phyloP scores from a whole-genome alignment of 805 yeast species.

The Candida pini region DNA sequence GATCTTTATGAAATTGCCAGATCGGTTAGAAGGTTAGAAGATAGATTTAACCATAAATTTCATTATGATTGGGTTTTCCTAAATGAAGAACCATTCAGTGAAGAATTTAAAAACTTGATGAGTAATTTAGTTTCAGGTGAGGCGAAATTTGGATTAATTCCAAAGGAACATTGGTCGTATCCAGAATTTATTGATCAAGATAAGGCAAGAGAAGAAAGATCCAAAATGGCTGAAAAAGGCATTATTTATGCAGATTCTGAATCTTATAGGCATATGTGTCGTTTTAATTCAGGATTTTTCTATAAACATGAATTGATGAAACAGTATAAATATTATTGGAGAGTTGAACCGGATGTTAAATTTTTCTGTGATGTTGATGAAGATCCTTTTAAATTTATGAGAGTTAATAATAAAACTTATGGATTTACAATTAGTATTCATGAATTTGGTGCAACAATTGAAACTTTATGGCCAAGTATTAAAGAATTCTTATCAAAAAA shows the following conservation, averaged over 20 bases:
- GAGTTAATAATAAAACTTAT: slow-evolving; percentile 47
- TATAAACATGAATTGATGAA: slow-evolving; percentile 52
- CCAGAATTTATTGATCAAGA: slow-evolving; percentile 76
- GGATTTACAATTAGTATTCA: slow-evolving; percentile 65
- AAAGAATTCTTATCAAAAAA: slow-evolving; percentile 37
- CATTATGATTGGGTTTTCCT: slow-evolving; percentile 92
- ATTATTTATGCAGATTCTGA: slow-evolving; percentile 37
- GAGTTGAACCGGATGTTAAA: slow-evolving; percentile 67
- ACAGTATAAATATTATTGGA: slow-evolving; percentile 67
- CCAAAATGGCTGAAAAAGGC: slow-evolving; percentile 40
- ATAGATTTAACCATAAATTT: slow-evolving; percentile 68
- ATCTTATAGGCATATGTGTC: slow-evolving; percentile 43
- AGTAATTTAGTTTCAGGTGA: slow-evolving; percentile 55
- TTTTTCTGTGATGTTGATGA: slow-evolving; percentile 55
- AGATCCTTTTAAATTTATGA: slow-evolving; percentile 59
- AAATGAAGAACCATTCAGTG: slow-evolving; percentile 71
- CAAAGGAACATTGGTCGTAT: slow-evolving; percentile 78
- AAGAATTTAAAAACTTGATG: slow-evolving; percentile 59
- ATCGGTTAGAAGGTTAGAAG: slow-evolving; percentile 69
- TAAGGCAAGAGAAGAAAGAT: slow-evolving; percentile 60
- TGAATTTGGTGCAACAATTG: slow-evolving; percentile 59
- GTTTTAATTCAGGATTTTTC: slow-evolving; percentile 46
- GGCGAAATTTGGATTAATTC: slow-evolving; percentile 67
- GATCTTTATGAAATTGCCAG: slow-evolving; percentile 54
- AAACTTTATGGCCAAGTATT: slow-evolving; percentile 50